Evolutionary conservation across 176 grass and related monocot species (phyloP), one percentile per base, ranked within the genome.

Genomic region (Elymus sibiricus): DNA sequence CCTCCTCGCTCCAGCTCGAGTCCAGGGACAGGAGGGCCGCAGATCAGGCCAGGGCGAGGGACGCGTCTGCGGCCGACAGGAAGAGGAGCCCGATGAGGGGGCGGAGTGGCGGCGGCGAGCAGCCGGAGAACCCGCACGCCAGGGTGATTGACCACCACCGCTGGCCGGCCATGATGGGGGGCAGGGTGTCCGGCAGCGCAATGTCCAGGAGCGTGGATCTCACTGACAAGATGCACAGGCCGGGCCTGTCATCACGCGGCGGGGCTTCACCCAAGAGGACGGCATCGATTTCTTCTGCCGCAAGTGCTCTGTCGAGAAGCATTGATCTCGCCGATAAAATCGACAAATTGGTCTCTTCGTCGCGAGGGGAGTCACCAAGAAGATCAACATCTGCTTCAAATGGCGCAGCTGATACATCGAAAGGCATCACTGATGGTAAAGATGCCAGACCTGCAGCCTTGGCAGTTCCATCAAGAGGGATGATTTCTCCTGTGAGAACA

Each of bases 61-160:
- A 79, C 28, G 80, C 76, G 37, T 31, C 38, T 9, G 39, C 42
- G 13, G 55, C 71, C 72, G 93, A 98, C 68, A 94, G 88, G 84
- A 99, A 94, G 84, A 94, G 86, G 88, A 96, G 92, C 74, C 92
- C 97, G 34, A 53, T 88, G 84, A 90, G 86, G 77, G 93, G 93
- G 63, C 87, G 90, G 62, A 79, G 31, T 58, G 49, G 77, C 67
- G 53, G 76, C 67, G 37, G 60, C 27, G 88, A 91, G 40, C 96
- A 86, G 74, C 88, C 78, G 21, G 91, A 95, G 47, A 95, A 95
- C 80, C 72, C 90, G 19, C 91, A 93, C 86, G 80, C 88, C 14
- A 96, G 86, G 81, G 86, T 93, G 49, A 99, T 94, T 34, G 97
- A 99, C 79, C 93, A 99, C 59, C 92, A 94, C 70, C 89, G 97